Conservation (phyloP, 306 rosid species). For the Crataegus laevigata region DNA sequence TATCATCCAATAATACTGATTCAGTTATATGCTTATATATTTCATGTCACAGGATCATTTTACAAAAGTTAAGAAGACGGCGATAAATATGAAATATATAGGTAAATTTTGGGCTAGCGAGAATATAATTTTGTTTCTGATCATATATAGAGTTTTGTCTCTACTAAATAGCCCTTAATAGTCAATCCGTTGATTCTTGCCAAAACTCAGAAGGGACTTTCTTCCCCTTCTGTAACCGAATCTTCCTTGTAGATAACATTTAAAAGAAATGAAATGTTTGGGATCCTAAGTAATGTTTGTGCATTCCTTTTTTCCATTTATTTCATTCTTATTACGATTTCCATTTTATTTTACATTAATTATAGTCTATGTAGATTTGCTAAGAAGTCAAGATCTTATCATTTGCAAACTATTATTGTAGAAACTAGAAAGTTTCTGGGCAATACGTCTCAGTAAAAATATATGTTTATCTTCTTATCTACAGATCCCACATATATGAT, state of each 20-base stretch:
- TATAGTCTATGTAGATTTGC: not conserved
- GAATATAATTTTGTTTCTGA: not conserved
- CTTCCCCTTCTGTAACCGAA: not conserved
- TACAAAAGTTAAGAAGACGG: conserved; percentile 48
- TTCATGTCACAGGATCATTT: conserved; percentile 58
- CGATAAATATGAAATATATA: conserved; percentile 79
- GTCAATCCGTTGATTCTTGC: not conserved
- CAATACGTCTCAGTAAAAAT: not conserved
- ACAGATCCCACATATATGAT: conserved; percentile 97
- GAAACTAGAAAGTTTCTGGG: not conserved
- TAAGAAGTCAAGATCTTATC: not conserved
- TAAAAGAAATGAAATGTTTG: not conserved
- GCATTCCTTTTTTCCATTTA: not conserved
- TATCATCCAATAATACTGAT: not conserved
- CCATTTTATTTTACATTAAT: not conserved
- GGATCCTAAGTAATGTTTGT: not conserved
- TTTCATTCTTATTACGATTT: not conserved
- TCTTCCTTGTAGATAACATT: not conserved
- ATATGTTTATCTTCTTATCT: conserved; percentile 5
- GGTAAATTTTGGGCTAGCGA: conserved; percentile 36
- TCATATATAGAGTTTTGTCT: not conserved
- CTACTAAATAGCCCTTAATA: not conserved
- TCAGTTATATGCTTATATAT: conserved; percentile 9
- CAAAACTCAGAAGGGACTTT: not conserved
- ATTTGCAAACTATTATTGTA: not conserved